A percentile compares a stretch with the other conserved stretches of the same genome.
Evolutionary conservation across 2,329 filamentous ascomycete species (phyloP).

Genomic region (Xylaria sp.): DNA sequence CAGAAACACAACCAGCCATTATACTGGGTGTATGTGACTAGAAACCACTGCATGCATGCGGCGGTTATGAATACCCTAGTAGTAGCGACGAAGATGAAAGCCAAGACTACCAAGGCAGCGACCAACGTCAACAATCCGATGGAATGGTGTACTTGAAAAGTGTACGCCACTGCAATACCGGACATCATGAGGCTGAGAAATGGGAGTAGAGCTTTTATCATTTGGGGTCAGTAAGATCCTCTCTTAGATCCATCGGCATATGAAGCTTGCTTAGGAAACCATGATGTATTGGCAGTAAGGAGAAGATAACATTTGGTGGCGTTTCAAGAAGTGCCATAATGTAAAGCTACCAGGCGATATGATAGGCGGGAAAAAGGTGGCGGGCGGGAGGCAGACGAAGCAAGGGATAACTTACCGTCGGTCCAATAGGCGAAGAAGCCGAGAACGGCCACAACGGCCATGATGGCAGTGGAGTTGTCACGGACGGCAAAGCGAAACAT

Average conservation of each 20-base stretch:
- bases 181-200: background rate
- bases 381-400: background rate
- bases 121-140: background rate
- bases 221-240: background rate
- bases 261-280: background rate
- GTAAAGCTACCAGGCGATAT: background rate
- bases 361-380: too few relatives aligned
- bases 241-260: background rate
- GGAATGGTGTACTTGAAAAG: background rate
- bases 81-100: background rate
- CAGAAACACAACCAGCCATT: conserved; percentile 3
- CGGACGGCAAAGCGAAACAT: background rate
- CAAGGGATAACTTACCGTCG: conserved; percentile 5
- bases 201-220: background rate
- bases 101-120: background rate
- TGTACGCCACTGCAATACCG: background rate
- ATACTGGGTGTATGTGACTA: background rate
- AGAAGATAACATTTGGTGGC: too few relatives aligned
- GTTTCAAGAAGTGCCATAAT: background rate
- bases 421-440: background rate
- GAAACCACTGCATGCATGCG: background rate
- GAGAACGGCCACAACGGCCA: background rate
- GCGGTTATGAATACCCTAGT: background rate
- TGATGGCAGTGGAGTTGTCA: background rate
- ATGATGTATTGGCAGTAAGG: too few relatives aligned